Evolutionary conservation across 169 alveolate species (phyloP), one percentile per base, ranked within the genome.

Genomic region (Theileria luwenshuni): DNA sequence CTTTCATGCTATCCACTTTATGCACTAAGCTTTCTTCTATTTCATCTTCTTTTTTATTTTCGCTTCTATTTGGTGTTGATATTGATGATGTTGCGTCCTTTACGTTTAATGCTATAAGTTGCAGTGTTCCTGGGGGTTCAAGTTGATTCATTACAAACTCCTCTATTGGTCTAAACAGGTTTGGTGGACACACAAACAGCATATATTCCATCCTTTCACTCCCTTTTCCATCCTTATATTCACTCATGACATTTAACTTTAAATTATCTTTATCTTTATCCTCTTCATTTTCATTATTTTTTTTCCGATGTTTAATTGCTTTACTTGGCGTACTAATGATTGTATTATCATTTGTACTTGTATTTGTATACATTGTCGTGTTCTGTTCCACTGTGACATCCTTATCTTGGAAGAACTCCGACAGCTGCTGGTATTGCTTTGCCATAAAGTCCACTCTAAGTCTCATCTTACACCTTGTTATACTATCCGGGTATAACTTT

Each of bases 391-490:
- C 76, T 58, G 70, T 79, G 0, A 67, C 80, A 54, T 72, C 77
- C 17, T 76, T n/a, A 13, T 63, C 45, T 28, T 83, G 68, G 35
- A 87, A 67, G 76, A 80, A 80, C 19, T 74, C 72, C 45, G 79
- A 65, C 30, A 89, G 88, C 28, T 69, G 77, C 12, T 69, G 51
- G 54, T 71, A 64, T 67, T 81, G 88, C 33, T 32, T 15, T 30
- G 51, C 65, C 21, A 64, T 63, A 63, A 85, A 89, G 35, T 77
- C 76, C 12, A 89, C 76, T 64, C 75, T 90, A 38, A 92, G 74
- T 58, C 92, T 35, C 94, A 92, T 92, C 56, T 87, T 86, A 25
- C 93, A 83, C 52, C 95, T 71, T 48, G 86, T 91, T n/a, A 92
- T 92, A 13, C 85, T 90, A 21, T 92, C 77, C 17, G 94, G 93